These are phyloP conservation scores for Citrus sp. DNA, from an alignment of 345 rosid genomes.

Conservation along the genomic window DNA sequence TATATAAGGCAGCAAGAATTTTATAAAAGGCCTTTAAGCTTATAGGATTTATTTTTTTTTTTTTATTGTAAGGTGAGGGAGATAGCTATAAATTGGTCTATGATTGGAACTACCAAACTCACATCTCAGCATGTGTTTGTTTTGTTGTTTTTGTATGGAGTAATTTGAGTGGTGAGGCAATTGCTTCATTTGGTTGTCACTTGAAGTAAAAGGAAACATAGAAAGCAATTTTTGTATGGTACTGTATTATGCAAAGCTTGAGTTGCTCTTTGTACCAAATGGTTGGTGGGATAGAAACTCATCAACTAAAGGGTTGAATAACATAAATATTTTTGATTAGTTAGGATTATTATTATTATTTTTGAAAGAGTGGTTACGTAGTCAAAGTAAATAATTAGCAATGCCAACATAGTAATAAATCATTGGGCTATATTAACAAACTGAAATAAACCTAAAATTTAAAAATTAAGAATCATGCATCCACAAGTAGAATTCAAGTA, in stretches of 20 bases:
- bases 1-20: neutral
- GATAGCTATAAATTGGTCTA: neutral
- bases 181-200: conserved; percentile 35
- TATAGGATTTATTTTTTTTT: too few relatives aligned
- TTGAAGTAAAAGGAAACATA: conserved; percentile 36
- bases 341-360: neutral
- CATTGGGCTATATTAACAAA: too few relatives aligned
- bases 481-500: too few relatives aligned
- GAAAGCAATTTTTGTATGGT: neutral
- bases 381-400: too few relatives aligned
- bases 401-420: too few relatives aligned
- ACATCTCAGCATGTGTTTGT: conserved; percentile 11
- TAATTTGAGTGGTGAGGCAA: conserved; percentile 1
- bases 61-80: conserved; percentile 9
- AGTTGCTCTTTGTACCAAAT: conserved; percentile 43
- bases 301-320: conserved; percentile 32
- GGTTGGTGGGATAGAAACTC: conserved; percentile 50
- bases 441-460: too few relatives aligned
- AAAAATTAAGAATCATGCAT: too few relatives aligned
- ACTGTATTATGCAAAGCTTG: conserved; percentile 1
- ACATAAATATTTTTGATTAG: neutral
- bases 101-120: conserved; percentile 32
- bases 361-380: neutral
- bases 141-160: neutral
- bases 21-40: neutral